Evolutionary conservation across 2,329 filamentous ascomycete genomes (phyloP).

Genomic region (Arachnomyces sp.): DNA sequence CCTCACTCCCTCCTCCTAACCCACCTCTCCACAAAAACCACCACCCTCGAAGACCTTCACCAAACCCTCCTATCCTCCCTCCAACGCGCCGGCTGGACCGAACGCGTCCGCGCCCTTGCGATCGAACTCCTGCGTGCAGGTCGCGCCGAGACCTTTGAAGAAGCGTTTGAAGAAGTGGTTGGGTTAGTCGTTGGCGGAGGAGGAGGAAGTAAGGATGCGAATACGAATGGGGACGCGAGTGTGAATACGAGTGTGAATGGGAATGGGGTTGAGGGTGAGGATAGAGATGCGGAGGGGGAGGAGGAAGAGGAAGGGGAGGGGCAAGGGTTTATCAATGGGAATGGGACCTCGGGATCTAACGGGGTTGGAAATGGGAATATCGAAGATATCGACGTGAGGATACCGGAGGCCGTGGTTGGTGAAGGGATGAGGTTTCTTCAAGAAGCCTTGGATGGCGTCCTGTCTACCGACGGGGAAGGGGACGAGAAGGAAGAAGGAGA

Average conservation of each 20-base stretch:
- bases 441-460: slow-evolving; percentile 38
- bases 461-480: slow-evolving; percentile 31
- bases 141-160: slow-evolving; percentile 49
- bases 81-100: slow-evolving; percentile 52
- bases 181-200: slow-evolving; percentile 30
- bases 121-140: slow-evolving; percentile 51
- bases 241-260: background rate
- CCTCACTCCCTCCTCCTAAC: slow-evolving; percentile 33
- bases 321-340: slow-evolving; percentile 11
- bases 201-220: slow-evolving; percentile 12
- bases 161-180: slow-evolving; percentile 48
- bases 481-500: slow-evolving; percentile 36
- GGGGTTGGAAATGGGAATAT: slow-evolving; percentile 21
- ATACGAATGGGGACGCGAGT: slow-evolving; percentile 1
- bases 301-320: slow-evolving; percentile 7
- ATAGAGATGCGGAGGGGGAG: slow-evolving; percentile 4
- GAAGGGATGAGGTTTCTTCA: slow-evolving; percentile 46
- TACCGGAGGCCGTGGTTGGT: slow-evolving; percentile 43
- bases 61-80: slow-evolving; percentile 47
- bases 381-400: slow-evolving; percentile 38
- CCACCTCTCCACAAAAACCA: slow-evolving; percentile 38
- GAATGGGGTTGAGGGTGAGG: background rate
- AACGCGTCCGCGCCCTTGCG: slow-evolving; percentile 47
- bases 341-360: slow-evolving; percentile 21
- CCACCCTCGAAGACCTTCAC: slow-evolving; percentile 51